Base-by-base conservation (phyloP, 1,284 basidiomycete species). In the Melampsora larici-populina region DNA sequence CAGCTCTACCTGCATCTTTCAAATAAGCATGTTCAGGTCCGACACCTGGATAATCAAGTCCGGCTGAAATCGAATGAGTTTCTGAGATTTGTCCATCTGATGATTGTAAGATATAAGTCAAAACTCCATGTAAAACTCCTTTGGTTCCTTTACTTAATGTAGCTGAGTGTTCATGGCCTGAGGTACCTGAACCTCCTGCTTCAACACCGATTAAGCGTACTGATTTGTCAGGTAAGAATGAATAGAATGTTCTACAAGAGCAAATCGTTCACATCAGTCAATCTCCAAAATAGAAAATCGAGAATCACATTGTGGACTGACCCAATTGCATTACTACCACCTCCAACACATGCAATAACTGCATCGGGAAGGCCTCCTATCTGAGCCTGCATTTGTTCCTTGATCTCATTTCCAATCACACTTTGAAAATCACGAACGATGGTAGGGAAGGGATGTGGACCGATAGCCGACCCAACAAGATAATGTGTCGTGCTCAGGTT, bases 391-490 rank as follows among this genome's bases (percentile, higher is more conserved):
- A 98, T 84, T 85, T 99, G 97, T 70, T 87, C 86, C 86, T 95
- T 97, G 86, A 98, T 96, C 86, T 99, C 97, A 82, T 90, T 87
- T 3, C 96, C 92, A 80, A 99, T 99, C 70, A 99, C 89, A 80
- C 91, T 90, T 85, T 99, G 97, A 89, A 97, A 98, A 85, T 99
- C 97, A 75, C 96, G 90, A 65, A 99, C 96, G 79, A 99, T 93
- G 46, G 95, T 97, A 0, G 97, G 97, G 89, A 99, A 99, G 0
- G 97, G 97, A 84, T 98, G 96, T 21, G 97, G 97, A 8, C 97
- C 97, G 81, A 99, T 97, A 46, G 91, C 94, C 26, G 94, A 97
- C 55, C 97, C 97, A 80, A 99, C 93, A 80, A 97, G 89, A 86
- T 98, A 99, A 86, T 99, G 94, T 1, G 96, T 98, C 24, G 81